A percentile compares a stretch with the other conserved stretches of the same genome.
Conservation (phyloP, 108 stramenopile species). For the Cylindrotheca fusiformis region DNA sequence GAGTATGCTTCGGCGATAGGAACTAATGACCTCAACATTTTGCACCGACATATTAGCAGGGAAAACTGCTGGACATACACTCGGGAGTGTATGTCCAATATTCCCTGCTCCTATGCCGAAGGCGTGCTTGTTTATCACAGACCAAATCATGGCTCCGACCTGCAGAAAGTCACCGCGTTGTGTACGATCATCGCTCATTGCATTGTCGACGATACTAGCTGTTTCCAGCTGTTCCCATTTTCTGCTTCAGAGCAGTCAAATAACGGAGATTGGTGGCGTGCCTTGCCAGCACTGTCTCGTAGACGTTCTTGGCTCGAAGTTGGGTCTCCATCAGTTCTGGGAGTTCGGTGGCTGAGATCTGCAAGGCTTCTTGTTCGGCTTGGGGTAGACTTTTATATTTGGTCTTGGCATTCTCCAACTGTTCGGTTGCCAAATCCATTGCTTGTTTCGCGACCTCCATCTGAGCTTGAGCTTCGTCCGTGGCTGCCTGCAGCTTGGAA, state of each 20-base stretch:
- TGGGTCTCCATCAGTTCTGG: constrained; percentile 58
- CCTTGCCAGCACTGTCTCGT: constrained; percentile 40
- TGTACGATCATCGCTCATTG: too few relatives aligned
- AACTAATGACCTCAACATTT: too few relatives aligned
- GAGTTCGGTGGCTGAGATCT: constrained; percentile 65
- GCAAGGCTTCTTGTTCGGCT: constrained; percentile 43
- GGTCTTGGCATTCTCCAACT: constrained; percentile 46
- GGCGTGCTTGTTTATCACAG: too few relatives aligned
- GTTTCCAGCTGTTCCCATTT: too few relatives aligned
- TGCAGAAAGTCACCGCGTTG: too few relatives aligned
- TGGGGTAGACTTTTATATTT: constrained; percentile 34
- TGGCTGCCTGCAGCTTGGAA: constrained; percentile 32
- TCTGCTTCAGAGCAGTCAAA: constrained; percentile 26
- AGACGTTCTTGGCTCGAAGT: constrained; percentile 38
- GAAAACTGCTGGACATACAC: too few relatives aligned
- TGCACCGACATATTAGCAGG: too few relatives aligned
- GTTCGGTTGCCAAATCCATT: constrained; percentile 16
- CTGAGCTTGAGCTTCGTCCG: constrained; percentile 29
- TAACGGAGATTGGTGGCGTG: constrained; percentile 62
- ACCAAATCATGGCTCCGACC: too few relatives aligned
- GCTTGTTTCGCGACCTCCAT: constrained; percentile 17
- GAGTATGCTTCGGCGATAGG: too few relatives aligned
- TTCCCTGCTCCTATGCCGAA: too few relatives aligned
- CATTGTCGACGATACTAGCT: too few relatives aligned
- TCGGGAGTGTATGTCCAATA: too few relatives aligned